Percentiles rank a stretch among this genome's conserved stretches.
These are phyloP conservation scores for Thielaviopsis punctulata DNA, from an alignment of 2,329 filamentous ascomycete species.

Conservation along the genomic window DNA sequence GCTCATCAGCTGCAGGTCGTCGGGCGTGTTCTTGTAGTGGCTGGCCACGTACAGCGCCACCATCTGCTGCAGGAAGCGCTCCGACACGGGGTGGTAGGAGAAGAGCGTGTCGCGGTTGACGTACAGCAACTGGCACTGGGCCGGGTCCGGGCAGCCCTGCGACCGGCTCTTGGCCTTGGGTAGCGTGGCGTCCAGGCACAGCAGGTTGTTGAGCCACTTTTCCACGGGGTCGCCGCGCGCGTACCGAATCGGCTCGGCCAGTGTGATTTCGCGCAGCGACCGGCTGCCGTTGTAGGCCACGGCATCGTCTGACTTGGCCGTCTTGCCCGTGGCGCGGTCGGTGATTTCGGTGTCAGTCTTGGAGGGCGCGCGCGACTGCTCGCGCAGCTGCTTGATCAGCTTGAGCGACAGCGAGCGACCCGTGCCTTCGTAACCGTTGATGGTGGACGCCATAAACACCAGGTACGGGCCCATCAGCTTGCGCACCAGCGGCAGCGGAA, in stretches of 20 bases:
- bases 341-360: constrained; percentile 46
- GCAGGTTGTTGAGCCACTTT: constrained; percentile 85
- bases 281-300: constrained; percentile 46
- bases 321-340: constrained; percentile 63
- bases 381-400: constrained; percentile 87
- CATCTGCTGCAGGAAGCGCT: constrained; percentile 96
- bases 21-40: constrained; percentile 95
- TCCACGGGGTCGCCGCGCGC: constrained; percentile 80
- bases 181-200: constrained; percentile 85
- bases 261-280: constrained; percentile 76
- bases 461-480: constrained; percentile 95
- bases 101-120: constrained; percentile 97
- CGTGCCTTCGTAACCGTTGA: constrained; percentile 97
- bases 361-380: constrained; percentile 58
- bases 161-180: constrained; percentile 56
- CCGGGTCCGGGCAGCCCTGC: constrained; percentile 73
- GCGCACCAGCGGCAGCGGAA: constrained; percentile 76
- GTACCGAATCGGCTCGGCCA: constrained; percentile 90
- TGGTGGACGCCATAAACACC: constrained; percentile 98
- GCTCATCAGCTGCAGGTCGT: constrained; percentile 96
- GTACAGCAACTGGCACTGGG: constrained; percentile 76
- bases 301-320: constrained; percentile 42
- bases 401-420: constrained; percentile 89
- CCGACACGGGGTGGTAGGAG: constrained; percentile 91
- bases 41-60: constrained; percentile 93